Base-by-base conservation (phyloP, 1,139 yeast genomes). In the Protomyces arabidopsidicola region DNA sequence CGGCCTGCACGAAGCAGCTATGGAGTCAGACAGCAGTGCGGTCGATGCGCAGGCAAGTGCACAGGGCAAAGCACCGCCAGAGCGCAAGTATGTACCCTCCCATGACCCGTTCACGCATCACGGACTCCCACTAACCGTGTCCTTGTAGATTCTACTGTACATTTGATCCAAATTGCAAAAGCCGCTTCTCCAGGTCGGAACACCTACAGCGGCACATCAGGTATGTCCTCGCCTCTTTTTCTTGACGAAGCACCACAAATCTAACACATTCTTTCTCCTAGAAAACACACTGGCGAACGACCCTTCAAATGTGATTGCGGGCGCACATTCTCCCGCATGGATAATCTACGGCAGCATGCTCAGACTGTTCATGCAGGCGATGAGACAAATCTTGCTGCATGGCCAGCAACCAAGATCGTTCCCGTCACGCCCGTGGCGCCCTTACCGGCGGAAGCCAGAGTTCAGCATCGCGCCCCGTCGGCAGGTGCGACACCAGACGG, bases 261-360 rank as follows among this genome's bases (percentile, higher is more conserved):
- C 48, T 24, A 14, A 20, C 31, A 24, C 42, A 8, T 6, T 10
- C 20, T 6, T n/a, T n/a, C 6, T 18, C n/a, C 5, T 63, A 78
- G 97, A 60, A 91, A 90, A 72, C 98, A 90, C 73, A 90, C 97
- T 1, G 98, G 97, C 53, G 98, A 91, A 74, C 80, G 96, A 65
- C 98, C 98, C 1, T 91, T 90, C 74, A 84, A 89, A 64, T 91
- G 98, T 74, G 88, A 88, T 59, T 91, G 98, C 75, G 80, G 84
- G 53, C 85, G 90, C 71, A 83, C 85, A 72, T 91, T 91, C 72
- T 85, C 93, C 35, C 80, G 97, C 56, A 77, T 90, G 68, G 98
- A 91, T 75, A 91, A 91, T 73, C 79, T 91, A 68, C 82, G 97
- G 65, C 98, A 91, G 75, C 97, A 91, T 75, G 87, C 87, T 68